Conservation (phyloP, 1,139 yeast genomes). For the Yamadazyma atmosphaerica region DNA sequence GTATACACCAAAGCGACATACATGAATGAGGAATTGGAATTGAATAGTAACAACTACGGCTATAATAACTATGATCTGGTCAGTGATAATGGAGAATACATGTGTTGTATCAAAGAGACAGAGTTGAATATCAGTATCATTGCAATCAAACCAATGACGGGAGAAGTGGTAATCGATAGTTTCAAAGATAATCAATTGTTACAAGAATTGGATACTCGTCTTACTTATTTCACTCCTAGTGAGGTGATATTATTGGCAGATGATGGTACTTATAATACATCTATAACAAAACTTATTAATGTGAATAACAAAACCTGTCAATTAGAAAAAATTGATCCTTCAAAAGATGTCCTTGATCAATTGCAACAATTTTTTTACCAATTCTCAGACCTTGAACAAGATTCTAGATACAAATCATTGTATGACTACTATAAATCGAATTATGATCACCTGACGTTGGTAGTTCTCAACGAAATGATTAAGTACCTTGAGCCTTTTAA, state of each 20-base stretch:
- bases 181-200: slow-evolving; percentile 58
- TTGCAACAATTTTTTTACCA: slow-evolving; percentile 18
- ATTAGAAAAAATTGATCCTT: slow-evolving; percentile 12
- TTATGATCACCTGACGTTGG: slow-evolving; percentile 26
- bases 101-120: slow-evolving; percentile 11
- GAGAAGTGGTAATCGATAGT: slow-evolving; percentile 70
- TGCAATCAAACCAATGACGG: slow-evolving; percentile 76
- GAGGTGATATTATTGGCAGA: slow-evolving; percentile 53
- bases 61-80: slow-evolving; percentile 12
- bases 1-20: slow-evolving; percentile 86
- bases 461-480: slow-evolving; percentile 50
- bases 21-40: slow-evolving; percentile 57
- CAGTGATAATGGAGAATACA: slow-evolving; percentile 28
- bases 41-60: slow-evolving; percentile 12
- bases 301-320: slow-evolving; percentile 26
- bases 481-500: slow-evolving; percentile 62
- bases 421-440: slow-evolving; percentile 26
- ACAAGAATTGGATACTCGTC: slow-evolving; percentile 68
- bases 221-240: slow-evolving; percentile 71
- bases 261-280: slow-evolving; percentile 22
- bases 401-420: slow-evolving; percentile 15
- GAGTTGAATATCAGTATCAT: slow-evolving; percentile 34
- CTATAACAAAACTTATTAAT: slow-evolving; percentile 23
- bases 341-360: slow-evolving; percentile 10
- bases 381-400: slow-evolving; percentile 4